phyloP scores from a whole-genome alignment of 495 filamentous ascomycete species.

The Trichoderma gamsii region DNA sequence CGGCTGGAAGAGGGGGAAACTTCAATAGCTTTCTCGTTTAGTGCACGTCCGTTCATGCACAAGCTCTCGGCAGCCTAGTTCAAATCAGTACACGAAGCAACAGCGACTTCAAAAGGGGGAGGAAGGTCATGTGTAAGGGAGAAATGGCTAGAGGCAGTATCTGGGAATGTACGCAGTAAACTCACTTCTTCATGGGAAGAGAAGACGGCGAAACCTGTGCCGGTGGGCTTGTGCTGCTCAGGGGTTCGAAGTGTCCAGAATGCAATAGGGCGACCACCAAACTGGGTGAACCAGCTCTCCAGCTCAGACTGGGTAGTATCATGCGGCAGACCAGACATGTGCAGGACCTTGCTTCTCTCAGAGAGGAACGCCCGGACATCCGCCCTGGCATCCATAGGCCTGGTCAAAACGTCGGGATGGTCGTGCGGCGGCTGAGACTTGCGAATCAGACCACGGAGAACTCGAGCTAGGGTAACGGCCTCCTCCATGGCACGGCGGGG shows the following conservation, averaged over 20 bases:
- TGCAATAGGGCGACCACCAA: slow-evolving; percentile 94
- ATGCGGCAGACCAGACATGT: slow-evolving; percentile 93
- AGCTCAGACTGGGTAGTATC: slow-evolving; percentile 97
- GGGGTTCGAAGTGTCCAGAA: slow-evolving; percentile 98
- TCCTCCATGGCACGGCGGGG: slow-evolving; percentile 97
- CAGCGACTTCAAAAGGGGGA: not conserved
- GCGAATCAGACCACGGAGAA: slow-evolving; percentile 82
- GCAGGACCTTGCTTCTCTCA: slow-evolving; percentile 93
- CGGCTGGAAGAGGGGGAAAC: slow-evolving; percentile 94
- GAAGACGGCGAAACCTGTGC: slow-evolving; percentile 95
- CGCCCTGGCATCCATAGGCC: slow-evolving; percentile 92
- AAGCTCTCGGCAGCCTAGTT: slow-evolving; percentile 84
- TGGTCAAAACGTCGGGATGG: slow-evolving; percentile 85
- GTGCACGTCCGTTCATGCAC: slow-evolving; percentile 96
- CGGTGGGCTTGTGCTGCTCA: slow-evolving; percentile 97
- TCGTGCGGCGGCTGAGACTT: slow-evolving; percentile 93
- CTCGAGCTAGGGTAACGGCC: slow-evolving; percentile 85
- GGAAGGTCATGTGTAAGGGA: not conserved
- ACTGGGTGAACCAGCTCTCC: slow-evolving; percentile 99
- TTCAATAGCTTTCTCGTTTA: slow-evolving; percentile 98
- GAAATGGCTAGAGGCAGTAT: not conserved
- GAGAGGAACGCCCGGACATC: slow-evolving; percentile 95
- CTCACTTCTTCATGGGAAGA: slow-evolving; percentile 98
- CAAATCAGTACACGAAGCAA: slow-evolving; percentile 17
- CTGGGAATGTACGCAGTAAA: slow-evolving; percentile 19